These are phyloP conservation scores for Populus trichocarpa DNA, from an alignment of 441 rosid genomes.

Conservation along the genomic window DNA sequence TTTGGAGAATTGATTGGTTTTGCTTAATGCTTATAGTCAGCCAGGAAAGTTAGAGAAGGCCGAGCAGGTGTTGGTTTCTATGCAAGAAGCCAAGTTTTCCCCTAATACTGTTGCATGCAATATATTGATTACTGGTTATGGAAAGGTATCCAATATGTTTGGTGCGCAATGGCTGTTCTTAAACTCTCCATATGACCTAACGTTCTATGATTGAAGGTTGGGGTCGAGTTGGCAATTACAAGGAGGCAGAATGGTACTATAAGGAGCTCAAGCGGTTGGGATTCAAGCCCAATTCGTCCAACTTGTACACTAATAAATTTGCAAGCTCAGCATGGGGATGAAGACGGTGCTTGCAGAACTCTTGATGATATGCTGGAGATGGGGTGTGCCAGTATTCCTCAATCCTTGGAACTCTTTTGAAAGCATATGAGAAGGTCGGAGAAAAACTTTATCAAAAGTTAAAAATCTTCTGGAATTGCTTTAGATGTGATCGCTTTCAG, in stretches of 20 bases:
- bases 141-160: slow-evolving; percentile 54
- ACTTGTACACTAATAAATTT: slow-evolving; percentile 68
- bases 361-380: slow-evolving; percentile 64
- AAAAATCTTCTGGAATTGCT: slow-evolving; percentile 55
- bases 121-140: slow-evolving; percentile 63
- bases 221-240: slow-evolving; percentile 61
- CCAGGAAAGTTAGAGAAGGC: slow-evolving; percentile 60
- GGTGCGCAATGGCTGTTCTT: slow-evolving; percentile 57
- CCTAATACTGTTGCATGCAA: slow-evolving; percentile 64
- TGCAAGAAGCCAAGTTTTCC: slow-evolving; percentile 44
- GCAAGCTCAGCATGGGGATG: slow-evolving; percentile 70
- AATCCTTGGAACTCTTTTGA: slow-evolving; percentile 59
- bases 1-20: slow-evolving; percentile 76
- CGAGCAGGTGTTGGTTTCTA: slow-evolving; percentile 46
- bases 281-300: slow-evolving; percentile 73
- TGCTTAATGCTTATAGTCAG: slow-evolving; percentile 81
- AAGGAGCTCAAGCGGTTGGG: slow-evolving; percentile 62
- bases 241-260: slow-evolving; percentile 50
- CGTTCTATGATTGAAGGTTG: slow-evolving; percentile 94
- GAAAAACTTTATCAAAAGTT: slow-evolving; percentile 58
- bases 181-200: too few relatives aligned
- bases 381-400: slow-evolving; percentile 67
- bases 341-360: slow-evolving; percentile 52
- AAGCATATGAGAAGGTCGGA: slow-evolving; percentile 69
- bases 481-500: slow-evolving; percentile 76